Evolutionary conservation across 306 rosid genomes (phyloP), one percentile per base, ranked within the genome.

Genomic region (Medicago arabica): DNA sequence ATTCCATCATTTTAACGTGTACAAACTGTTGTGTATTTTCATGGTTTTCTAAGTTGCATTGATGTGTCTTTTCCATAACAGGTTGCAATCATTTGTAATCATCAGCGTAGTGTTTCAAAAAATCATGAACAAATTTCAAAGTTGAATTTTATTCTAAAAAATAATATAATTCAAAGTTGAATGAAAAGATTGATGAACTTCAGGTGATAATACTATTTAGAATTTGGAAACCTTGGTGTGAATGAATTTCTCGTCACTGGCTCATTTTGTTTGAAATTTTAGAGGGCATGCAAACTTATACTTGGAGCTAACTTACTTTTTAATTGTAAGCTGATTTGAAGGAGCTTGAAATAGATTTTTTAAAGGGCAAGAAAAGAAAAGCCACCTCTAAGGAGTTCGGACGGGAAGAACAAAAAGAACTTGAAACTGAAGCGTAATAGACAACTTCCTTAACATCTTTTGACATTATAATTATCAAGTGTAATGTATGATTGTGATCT

Each of bases 71-170:
- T 76, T 78, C 21, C 7, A 8, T 80, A 76, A 55, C 89, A 95
- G 98, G 98, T 95, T 76, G 98, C 98, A 23, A 95, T 95, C 74
- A 95, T 95, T 64, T 95, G 97, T 89, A 95, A 95, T 76, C 98
- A 95, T 84, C 98, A 92, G 59, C 92, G 97, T 15, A 89, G 89
- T 60, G 89, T 93, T 69, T 93, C 98, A 10, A 93, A 93, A 82
- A 83, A 92, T 66, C 98, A 91, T 74, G 84, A 93, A 16, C 97
- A 89, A 66, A 93, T 89, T 89, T 74, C 92, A 16, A 88, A 68
- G 85, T 85, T 93, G 75, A 84, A 7, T 54, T 25, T 25, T 25
- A 25, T 25, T 25, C 28, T 25, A 25, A 25, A 25, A 25, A 25
- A 25, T 1, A 25, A 25, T 21, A 25, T 1, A 25, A 25, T 1